Conservation (phyloP, 257 asterid genomes). For the Nicotiana tomentosiformis region DNA sequence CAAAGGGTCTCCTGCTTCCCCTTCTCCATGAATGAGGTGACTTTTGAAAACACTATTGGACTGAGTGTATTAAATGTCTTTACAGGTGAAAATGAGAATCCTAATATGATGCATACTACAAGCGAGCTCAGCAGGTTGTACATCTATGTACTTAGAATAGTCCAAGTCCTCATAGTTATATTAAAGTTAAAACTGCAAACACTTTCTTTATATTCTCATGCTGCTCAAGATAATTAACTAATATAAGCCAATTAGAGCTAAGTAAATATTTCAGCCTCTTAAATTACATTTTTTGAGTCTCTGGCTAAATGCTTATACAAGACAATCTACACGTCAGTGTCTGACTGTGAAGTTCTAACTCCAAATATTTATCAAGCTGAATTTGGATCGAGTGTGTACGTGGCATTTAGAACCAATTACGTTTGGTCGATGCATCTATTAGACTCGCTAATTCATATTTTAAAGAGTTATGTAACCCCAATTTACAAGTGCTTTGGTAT, state of each 20-base stretch:
- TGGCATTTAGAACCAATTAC: background rate
- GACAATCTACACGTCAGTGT: background rate
- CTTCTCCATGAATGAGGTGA: background rate
- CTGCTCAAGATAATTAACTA: background rate
- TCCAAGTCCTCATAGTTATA: background rate
- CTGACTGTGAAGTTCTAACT: background rate
- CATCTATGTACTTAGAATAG: background rate
- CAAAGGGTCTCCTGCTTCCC: background rate
- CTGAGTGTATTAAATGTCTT: background rate
- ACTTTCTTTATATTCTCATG: background rate
- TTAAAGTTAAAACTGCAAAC: background rate
- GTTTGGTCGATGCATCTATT: background rate
- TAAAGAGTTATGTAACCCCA: background rate
- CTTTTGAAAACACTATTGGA: background rate
- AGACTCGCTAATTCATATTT: background rate
- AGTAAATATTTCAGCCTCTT: background rate
- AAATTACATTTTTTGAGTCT: background rate
- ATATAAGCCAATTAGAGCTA: background rate
- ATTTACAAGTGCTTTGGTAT: background rate
- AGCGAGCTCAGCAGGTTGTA: conserved; percentile 91
- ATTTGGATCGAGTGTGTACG: background rate
- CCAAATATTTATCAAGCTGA: background rate
- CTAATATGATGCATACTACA: conserved; percentile 95
- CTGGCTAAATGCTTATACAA: background rate
- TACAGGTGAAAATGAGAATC: conserved; percentile 91